Evolutionary conservation across 176 grass and related monocot species (phyloP).

Genomic region (Carex pumila): DNA sequence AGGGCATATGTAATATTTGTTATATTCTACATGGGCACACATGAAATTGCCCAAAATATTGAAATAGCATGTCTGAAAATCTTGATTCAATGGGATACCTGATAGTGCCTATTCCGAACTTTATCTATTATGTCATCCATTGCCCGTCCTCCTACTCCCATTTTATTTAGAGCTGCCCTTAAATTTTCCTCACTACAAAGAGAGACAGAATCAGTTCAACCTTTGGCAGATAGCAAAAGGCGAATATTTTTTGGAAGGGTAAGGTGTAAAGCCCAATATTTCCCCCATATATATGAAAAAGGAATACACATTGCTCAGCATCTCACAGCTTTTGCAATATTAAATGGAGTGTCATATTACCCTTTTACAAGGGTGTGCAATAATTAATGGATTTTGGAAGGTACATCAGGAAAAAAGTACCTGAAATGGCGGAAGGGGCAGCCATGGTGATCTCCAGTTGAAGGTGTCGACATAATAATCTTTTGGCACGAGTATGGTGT

Average conservation of each 20-base stretch:
- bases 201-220: conserved; percentile 10
- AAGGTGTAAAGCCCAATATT: neutral
- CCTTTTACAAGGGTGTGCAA: conserved; percentile 5
- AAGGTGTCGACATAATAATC: conserved; percentile 83
- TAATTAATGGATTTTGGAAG: neutral
- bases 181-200: conserved; percentile 78
- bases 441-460: conserved; percentile 92
- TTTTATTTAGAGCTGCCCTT: conserved; percentile 83
- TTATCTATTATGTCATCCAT: conserved; percentile 82
- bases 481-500: conserved; percentile 97
- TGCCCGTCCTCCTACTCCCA: conserved; percentile 52
- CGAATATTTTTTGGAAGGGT: neutral
- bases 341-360: neutral
- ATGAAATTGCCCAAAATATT: neutral
- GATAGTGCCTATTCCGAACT: conserved; percentile 87
- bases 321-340: neutral
- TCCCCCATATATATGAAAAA: neutral
- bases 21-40: neutral
- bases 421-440: conserved; percentile 96
- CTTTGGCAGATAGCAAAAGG: neutral
- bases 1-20: neutral
- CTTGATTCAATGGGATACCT: conserved; percentile 36
- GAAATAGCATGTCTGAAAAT: neutral
- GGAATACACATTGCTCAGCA: neutral
- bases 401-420: conserved; percentile 28